These are phyloP conservation scores for Musa acuminata DNA, from an alignment of 176 grass and related monocot species.

Conservation along the genomic window DNA sequence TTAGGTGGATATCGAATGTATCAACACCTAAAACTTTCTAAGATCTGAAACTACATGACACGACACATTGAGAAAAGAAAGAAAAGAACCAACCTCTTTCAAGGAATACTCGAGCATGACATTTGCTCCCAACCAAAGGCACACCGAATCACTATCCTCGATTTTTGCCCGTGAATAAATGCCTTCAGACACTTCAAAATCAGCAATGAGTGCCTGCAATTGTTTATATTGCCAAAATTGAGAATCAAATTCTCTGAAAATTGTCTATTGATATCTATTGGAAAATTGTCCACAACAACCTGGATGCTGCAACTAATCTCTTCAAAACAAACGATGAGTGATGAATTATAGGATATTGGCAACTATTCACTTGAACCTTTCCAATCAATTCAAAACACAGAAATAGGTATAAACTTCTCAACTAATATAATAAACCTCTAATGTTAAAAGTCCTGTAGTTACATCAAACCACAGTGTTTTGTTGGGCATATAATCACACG, in stretches of 20 bases:
- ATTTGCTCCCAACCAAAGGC: constrained; percentile 97
- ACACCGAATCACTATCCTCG: constrained; percentile 64
- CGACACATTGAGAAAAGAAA: no score
- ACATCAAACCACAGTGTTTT: background rate
- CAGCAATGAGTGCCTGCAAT: constrained; percentile 59
- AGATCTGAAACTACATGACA: background rate
- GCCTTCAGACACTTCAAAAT: constrained; percentile 94
- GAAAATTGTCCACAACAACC: no score
- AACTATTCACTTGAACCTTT: no score
- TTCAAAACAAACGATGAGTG: no score
- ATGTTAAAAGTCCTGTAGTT: background rate
- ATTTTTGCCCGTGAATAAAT: constrained; percentile 87
- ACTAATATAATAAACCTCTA: background rate
- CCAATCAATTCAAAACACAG: no score
- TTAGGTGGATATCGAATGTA: background rate
- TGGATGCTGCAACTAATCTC: no score
- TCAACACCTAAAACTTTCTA: background rate
- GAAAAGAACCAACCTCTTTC: constrained; percentile 50
- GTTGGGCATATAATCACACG: background rate
- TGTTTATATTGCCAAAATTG: constrained; percentile 7
- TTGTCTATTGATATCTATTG: no score
- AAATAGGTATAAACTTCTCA: background rate
- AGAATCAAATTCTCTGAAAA: background rate
- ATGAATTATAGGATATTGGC: no score
- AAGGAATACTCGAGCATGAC: constrained; percentile 91